phyloP scores from a whole-genome alignment of 495 filamentous ascomycete species.

The Bathelium albidoporum region DNA sequence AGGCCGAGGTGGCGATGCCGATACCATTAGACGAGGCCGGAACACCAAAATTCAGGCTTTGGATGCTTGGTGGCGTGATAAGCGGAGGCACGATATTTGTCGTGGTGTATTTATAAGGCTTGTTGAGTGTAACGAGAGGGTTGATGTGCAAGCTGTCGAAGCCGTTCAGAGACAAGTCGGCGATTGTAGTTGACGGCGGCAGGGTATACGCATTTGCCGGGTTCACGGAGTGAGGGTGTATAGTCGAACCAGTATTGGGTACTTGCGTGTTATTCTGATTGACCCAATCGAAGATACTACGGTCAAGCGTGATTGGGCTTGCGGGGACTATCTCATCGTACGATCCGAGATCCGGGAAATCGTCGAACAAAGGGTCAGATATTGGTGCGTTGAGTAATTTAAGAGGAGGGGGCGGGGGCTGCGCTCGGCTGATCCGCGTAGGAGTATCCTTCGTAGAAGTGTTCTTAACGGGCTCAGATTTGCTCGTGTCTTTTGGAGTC shows the following conservation, averaged over 20 bases:
- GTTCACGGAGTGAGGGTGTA: neutral
- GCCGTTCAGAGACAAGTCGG: conserved; percentile 3
- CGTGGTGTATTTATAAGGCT: conserved; percentile 7
- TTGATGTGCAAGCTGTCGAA: conserved; percentile 19
- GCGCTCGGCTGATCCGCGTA: neutral
- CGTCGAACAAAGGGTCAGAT: conserved; percentile 13
- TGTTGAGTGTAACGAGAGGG: conserved; percentile 19
- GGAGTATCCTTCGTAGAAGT: neutral
- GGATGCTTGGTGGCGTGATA: neutral
- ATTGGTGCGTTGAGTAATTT: conserved; percentile 13
- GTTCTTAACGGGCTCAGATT: neutral
- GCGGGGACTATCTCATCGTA: conserved; percentile 15
- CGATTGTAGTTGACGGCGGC: conserved; percentile 4
- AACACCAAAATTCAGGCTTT: conserved; percentile 8
- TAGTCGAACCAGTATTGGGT: neutral
- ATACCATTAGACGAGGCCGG: conserved; percentile 8
- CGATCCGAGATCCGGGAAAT: conserved; percentile 18
- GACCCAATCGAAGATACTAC: conserved; percentile 27
- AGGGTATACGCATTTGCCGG: neutral
- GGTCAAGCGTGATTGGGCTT: conserved; percentile 25
- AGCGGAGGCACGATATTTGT: neutral
- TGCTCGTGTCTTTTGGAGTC: neutral
- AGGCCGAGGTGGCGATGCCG: neutral
- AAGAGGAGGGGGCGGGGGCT: conserved; percentile 5
- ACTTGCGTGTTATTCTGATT: conserved; percentile 3